These are phyloP conservation scores for Lentinula detonsa DNA, from an alignment of 768 basidiomycete genomes.

Conservation along the genomic window DNA sequence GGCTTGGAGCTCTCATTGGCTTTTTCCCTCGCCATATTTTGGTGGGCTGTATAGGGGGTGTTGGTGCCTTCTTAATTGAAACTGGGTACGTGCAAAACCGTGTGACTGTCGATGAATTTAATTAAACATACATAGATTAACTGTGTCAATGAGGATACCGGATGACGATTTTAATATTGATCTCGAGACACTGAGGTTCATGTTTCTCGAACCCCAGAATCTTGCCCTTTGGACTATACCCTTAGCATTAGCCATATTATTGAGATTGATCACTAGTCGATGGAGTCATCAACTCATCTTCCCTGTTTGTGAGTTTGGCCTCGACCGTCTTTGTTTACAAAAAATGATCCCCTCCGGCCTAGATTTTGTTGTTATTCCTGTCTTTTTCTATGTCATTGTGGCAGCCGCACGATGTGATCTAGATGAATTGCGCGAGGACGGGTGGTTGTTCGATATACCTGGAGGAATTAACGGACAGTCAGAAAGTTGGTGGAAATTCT, in stretches of 20 bases:
- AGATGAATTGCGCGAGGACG: conserved; percentile 45
- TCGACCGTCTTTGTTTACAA: not conserved
- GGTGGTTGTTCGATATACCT: conserved; percentile 87
- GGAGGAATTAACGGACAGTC: conserved; percentile 21
- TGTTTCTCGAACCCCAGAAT: conserved; percentile 60
- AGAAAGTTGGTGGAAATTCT: conserved; percentile 79
- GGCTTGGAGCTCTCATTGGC: conserved; percentile 80
- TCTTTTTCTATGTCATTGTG: conserved; percentile 80
- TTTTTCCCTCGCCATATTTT: conserved; percentile 97
- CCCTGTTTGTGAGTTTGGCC: conserved; percentile 61
- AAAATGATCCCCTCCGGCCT: not conserved
- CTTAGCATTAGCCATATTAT: conserved; percentile 63
- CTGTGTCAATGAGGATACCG: conserved; percentile 77
- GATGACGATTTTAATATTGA: conserved; percentile 73
- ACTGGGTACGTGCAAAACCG: conserved; percentile 56
- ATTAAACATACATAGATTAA: conserved; percentile 42
- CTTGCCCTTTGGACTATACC: conserved; percentile 79
- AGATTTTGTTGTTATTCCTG: conserved; percentile 81
- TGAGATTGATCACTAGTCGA: conserved; percentile 74
- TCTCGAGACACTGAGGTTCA: conserved; percentile 55
- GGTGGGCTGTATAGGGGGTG: conserved; percentile 97
- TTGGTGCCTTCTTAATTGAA: conserved; percentile 86
- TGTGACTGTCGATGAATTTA: not conserved
- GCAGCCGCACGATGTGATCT: conserved; percentile 58
- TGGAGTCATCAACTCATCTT: conserved; percentile 89